These are phyloP conservation scores for Dictyostelium capitatum DNA, from an alignment of 78 protist species.

Conservation along the genomic window DNA sequence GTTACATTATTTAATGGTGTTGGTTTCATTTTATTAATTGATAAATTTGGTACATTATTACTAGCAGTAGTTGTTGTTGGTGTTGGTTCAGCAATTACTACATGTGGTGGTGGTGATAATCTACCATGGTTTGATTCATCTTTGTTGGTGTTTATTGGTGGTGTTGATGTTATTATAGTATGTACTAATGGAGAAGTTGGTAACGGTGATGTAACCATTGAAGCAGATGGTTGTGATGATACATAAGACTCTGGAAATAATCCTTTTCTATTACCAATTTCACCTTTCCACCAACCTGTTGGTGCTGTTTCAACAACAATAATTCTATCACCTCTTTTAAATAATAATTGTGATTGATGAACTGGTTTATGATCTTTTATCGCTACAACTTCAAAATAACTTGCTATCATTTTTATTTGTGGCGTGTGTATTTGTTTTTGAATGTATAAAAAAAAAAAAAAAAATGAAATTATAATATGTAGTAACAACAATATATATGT, in stretches of 20 bases:
- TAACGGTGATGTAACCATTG: background rate
- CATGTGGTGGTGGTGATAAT: background rate
- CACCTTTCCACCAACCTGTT: constrained; percentile 79
- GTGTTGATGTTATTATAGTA: background rate
- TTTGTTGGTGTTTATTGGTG: background rate
- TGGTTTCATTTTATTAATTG: background rate
- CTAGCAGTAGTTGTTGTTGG: background rate
- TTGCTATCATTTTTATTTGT: constrained; percentile 6
- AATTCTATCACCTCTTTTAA: constrained; percentile 53
- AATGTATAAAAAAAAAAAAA: background rate
- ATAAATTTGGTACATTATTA: background rate
- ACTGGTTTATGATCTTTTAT: constrained; percentile 60
- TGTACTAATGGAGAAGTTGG: constrained; percentile 22
- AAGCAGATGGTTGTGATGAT: background rate
- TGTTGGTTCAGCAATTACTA: background rate
- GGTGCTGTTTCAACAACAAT: constrained; percentile 52
- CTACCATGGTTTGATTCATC: no score
- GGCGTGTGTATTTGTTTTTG: no score
- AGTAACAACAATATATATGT: no score
- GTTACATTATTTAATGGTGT: background rate
- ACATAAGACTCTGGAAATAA: constrained; percentile 67
- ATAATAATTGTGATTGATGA: constrained; percentile 60
- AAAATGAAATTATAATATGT: background rate
- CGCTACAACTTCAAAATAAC: constrained; percentile 65
- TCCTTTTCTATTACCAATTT: constrained; percentile 34